These are phyloP conservation scores for Drechslerella dactyloides DNA, from an alignment of 2,329 filamentous ascomycete genomes.

Conservation along the genomic window DNA sequence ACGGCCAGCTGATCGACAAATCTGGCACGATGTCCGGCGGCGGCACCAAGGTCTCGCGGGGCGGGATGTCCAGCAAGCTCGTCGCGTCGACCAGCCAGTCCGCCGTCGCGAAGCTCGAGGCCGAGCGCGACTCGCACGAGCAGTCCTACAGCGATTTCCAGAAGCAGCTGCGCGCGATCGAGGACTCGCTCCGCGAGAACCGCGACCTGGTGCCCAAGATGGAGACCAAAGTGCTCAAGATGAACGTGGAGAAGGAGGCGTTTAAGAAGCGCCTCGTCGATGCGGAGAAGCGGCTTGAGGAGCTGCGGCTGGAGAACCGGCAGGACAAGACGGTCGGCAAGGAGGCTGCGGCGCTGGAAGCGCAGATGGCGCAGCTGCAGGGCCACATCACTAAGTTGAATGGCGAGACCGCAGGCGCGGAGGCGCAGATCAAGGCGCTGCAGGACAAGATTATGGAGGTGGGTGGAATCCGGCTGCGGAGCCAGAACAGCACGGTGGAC, in stretches of 20 bases:
- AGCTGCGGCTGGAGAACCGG: conserved; percentile 66
- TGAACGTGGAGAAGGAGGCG: conserved; percentile 85
- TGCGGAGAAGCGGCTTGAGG: conserved; percentile 81
- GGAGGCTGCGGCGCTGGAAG: conserved; percentile 76
- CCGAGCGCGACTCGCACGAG: conserved; percentile 83
- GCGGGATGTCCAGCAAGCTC: conserved; percentile 95
- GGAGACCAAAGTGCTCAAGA: conserved; percentile 90
- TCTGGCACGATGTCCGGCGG: conserved; percentile 99
- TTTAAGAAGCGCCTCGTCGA: conserved; percentile 83
- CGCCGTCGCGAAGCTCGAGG: conserved; percentile 83
- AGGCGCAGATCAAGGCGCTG: conserved; percentile 87
- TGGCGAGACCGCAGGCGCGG: conserved; percentile 83
- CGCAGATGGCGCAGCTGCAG: conserved; percentile 76
- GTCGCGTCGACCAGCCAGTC: conserved; percentile 86
- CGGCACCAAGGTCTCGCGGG: conserved; percentile 85
- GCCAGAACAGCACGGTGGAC: conserved; percentile 90
- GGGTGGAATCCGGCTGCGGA: conserved; percentile 87
- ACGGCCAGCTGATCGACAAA: conserved; percentile 94
- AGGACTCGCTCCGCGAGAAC: conserved; percentile 73
- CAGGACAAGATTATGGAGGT: conserved; percentile 99
- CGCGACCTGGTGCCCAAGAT: conserved; percentile 80
- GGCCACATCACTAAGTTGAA: conserved; percentile 80
- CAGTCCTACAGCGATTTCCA: conserved; percentile 83
- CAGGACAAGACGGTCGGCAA: conserved; percentile 75
- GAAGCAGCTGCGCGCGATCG: conserved; percentile 79